phyloP scores from a whole-genome alignment of 331 rosid genomes.

The Telfairia occidentalis region DNA sequence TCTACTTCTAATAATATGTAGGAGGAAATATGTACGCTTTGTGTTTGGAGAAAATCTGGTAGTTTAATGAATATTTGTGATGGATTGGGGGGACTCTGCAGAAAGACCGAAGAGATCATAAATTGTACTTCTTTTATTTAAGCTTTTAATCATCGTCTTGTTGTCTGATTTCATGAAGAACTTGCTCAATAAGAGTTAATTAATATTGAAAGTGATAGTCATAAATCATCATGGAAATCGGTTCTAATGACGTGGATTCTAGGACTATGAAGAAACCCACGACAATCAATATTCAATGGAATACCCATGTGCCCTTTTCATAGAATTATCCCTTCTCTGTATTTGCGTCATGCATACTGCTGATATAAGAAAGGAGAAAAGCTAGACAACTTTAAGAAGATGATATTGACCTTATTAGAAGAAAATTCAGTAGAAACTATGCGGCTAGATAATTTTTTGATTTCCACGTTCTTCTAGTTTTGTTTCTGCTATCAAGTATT shows the following conservation, averaged over 20 bases:
- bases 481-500: not conserved
- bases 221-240: not conserved
- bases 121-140: not conserved
- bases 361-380: not conserved
- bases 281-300: not conserved
- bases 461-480: not conserved
- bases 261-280: not conserved
- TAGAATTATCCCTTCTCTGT: not conserved
- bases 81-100: not conserved
- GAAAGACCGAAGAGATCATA: not conserved
- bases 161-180: not conserved
- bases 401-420: not conserved
- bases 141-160: not conserved
- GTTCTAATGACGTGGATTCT: not conserved
- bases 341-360: not conserved
- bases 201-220: not conserved
- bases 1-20: not conserved
- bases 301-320: not conserved
- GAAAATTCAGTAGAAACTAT: not conserved
- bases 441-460: not conserved
- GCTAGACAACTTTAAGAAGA: not conserved
- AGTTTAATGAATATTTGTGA: not conserved
- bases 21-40: not conserved
- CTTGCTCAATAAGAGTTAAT: not conserved
- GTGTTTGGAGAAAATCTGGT: not conserved